Percentiles rank a stretch among this genome's conserved stretches.
Conservation (phyloP, 805 yeast species). For the Kockiozyma suomiensis region DNA sequence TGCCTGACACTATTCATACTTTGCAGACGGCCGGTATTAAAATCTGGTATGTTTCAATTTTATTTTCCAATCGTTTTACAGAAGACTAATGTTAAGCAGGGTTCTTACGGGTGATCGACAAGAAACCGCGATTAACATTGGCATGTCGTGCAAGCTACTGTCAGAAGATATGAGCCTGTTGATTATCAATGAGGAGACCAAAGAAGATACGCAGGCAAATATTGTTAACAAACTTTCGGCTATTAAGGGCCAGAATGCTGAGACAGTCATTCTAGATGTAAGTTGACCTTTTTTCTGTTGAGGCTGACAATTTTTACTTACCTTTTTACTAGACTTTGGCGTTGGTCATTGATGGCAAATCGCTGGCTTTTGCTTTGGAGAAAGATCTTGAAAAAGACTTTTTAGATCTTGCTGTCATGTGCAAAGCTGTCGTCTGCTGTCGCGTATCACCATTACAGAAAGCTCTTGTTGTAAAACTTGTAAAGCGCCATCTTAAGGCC, state of each 20-base stretch:
- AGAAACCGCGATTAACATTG: slow-evolving; percentile 97
- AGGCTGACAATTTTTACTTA: background rate
- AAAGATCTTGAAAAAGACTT: slow-evolving; percentile 75
- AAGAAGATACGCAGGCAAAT: slow-evolving; percentile 74
- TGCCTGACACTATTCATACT: slow-evolving; percentile 94
- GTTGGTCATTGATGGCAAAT: slow-evolving; percentile 89
- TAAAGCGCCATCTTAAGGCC: slow-evolving; percentile 71
- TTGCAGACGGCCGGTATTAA: slow-evolving; percentile 96
- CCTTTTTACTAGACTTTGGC: slow-evolving; percentile 68
- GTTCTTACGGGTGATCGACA: slow-evolving; percentile 98
- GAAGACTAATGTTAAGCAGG: no score
- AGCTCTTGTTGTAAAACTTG: slow-evolving; percentile 93
- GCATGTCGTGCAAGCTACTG: slow-evolving; percentile 93
- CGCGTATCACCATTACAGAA: slow-evolving; percentile 97
- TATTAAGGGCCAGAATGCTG: slow-evolving; percentile 50
- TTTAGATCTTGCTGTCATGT: slow-evolving; percentile 75
- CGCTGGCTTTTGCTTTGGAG: slow-evolving; percentile 83
- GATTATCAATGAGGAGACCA: slow-evolving; percentile 82
- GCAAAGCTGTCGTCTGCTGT: slow-evolving; percentile 97
- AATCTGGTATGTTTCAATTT: slow-evolving; percentile 65
- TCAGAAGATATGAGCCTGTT: slow-evolving; percentile 95
- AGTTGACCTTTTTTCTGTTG: slow-evolving; percentile 41
- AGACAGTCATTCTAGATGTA: slow-evolving; percentile 50
- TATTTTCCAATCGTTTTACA: no score
- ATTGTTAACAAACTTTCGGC: slow-evolving; percentile 75